Conservation (phyloP, 805 yeast genomes). For the Tetrapisispora namnaoensis region DNA sequence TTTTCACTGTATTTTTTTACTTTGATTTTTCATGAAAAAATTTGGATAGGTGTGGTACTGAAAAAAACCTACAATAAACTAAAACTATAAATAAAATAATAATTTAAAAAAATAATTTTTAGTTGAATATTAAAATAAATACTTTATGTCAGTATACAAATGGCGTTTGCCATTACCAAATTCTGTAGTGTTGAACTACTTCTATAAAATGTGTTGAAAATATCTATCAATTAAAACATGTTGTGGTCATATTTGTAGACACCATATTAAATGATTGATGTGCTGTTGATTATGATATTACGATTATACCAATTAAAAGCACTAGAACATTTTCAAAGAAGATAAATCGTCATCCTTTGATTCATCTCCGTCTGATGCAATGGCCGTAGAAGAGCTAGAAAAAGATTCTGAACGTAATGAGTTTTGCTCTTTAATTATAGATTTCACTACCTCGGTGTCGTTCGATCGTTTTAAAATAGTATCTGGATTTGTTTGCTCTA, state of each 20-base stretch:
- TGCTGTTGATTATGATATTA: neutral
- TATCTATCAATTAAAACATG: neutral
- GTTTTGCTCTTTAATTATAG: neutral
- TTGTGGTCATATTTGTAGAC: neutral
- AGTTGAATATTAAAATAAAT: slow-evolving; percentile 1
- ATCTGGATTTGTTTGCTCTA: too few relatives aligned
- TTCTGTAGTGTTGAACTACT: slow-evolving; percentile 1
- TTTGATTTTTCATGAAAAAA: too few relatives aligned
- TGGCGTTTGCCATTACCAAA: neutral
- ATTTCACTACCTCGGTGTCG: neutral
- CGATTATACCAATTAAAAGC: too few relatives aligned
- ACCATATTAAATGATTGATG: neutral
- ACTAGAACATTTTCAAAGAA: slow-evolving; percentile 1
- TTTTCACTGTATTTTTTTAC: too few relatives aligned
- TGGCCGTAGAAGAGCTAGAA: slow-evolving; percentile 1
- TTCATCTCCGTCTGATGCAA: slow-evolving; percentile 1
- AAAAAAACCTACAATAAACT: neutral
- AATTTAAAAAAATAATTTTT: neutral
- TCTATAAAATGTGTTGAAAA: slow-evolving; percentile 1
- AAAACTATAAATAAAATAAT: neutral
- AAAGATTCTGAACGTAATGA: slow-evolving; percentile 2
- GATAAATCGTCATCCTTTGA: slow-evolving; percentile 1
- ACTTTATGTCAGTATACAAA: neutral
- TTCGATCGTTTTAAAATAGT: neutral
- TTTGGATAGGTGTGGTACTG: neutral